phyloP scores from a whole-genome alignment of 192 early-diverging fungal genomes.

The Rhizoclosmatium globosum region DNA sequence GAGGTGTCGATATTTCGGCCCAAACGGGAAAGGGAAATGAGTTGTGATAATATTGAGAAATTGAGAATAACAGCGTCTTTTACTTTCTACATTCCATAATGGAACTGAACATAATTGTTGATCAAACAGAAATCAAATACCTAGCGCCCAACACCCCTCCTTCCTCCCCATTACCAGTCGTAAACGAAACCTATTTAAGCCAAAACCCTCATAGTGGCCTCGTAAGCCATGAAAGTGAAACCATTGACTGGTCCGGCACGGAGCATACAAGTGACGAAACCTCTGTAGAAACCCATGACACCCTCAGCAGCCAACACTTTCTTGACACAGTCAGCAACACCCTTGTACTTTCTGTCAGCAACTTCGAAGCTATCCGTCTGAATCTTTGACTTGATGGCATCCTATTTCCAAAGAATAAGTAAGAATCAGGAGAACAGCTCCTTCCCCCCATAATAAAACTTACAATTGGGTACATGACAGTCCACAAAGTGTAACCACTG shows the following conservation, averaged over 20 bases:
- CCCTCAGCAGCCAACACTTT: conserved; percentile 85
- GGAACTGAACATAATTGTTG: too few relatives aligned
- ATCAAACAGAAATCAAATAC: too few relatives aligned
- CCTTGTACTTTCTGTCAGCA: conserved; percentile 70
- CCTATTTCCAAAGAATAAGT: conserved; percentile 42
- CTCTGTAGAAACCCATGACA: conserved; percentile 83
- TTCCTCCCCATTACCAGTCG: too few relatives aligned
- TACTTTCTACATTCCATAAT: too few relatives aligned
- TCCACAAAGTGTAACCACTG: conserved; percentile 85
- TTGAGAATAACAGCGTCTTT: too few relatives aligned
- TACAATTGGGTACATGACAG: conserved; percentile 86
- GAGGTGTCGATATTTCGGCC: conserved; percentile 7
- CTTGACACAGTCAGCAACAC: conserved; percentile 80
- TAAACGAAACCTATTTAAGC: conserved; percentile 33
- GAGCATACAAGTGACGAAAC: conserved; percentile 78
- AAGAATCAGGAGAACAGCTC: not conserved
- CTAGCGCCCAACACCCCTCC: too few relatives aligned
- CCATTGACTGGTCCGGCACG: conserved; percentile 95
- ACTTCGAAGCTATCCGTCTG: conserved; percentile 89
- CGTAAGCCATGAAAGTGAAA: conserved; percentile 90
- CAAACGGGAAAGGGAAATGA: too few relatives aligned
- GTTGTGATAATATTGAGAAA: too few relatives aligned
- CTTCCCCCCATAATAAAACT: conserved; percentile 3
- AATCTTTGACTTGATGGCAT: conserved; percentile 93
- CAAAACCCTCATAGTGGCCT: conserved; percentile 71